These are phyloP conservation scores for Stephania japonica DNA, from an alignment of 164 flowering plant species.

Conservation along the genomic window DNA sequence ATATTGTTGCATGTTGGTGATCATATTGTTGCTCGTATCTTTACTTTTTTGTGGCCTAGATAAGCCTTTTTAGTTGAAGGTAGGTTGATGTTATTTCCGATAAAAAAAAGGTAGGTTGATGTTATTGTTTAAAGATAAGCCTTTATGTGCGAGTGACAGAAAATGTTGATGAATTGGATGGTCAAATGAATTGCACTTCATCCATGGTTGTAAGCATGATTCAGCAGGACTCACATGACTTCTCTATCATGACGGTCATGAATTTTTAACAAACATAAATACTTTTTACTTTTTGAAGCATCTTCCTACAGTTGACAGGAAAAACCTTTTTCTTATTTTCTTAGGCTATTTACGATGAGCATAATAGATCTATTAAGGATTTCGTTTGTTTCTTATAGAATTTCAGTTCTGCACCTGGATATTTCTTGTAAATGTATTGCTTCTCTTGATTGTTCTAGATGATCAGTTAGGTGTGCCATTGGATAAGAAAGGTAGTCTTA, in stretches of 20 bases:
- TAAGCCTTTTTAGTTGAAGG: too few species aligned
- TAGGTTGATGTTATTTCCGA: too few species aligned
- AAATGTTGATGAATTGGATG: not conserved
- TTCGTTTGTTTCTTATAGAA: not conserved
- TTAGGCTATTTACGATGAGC: not conserved
- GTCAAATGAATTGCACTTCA: not conserved
- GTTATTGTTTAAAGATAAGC: too few species aligned
- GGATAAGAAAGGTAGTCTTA: slow-evolving; percentile 23
- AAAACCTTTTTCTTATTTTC: not conserved
- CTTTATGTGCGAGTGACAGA: too few species aligned
- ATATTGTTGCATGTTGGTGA: too few species aligned
- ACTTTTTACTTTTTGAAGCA: not conserved
- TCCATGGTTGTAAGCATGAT: not conserved
- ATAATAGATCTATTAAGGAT: not conserved
- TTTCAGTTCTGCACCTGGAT: not conserved
- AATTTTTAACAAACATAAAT: not conserved
- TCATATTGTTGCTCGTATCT: too few species aligned
- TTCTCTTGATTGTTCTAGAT: slow-evolving; percentile 17
- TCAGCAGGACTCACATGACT: not conserved
- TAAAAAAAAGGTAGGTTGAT: too few species aligned
- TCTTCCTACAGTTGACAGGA: not conserved
- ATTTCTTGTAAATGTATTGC: slow-evolving; percentile 3
- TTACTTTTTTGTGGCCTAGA: too few species aligned
- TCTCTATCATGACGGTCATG: not conserved
- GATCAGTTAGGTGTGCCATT: slow-evolving; percentile 19